Percentiles rank a stretch among this genome's conserved stretches.
These are phyloP conservation scores for Allium cepa DNA, from an alignment of 106 monocot species.

Conservation along the genomic window DNA sequence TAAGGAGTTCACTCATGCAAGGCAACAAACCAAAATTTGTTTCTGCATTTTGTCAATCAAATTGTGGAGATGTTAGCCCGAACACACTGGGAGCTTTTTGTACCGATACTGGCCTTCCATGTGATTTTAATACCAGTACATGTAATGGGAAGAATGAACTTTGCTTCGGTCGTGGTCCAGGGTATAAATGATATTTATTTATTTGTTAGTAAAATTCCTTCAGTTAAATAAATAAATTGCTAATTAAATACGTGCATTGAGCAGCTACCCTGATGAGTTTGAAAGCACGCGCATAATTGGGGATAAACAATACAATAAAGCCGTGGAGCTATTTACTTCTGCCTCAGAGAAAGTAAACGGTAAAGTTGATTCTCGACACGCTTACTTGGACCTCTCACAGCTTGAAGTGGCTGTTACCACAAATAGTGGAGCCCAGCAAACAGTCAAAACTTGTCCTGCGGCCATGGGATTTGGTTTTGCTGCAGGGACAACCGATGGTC, in stretches of 20 bases:
- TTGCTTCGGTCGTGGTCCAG: slow-evolving; percentile 89
- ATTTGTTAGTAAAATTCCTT: slow-evolving; percentile 3
- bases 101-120: slow-evolving; percentile 70
- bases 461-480: slow-evolving; percentile 96
- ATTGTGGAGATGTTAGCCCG: slow-evolving; percentile 96
- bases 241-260: too few species aligned
- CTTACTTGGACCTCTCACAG: slow-evolving; percentile 72
- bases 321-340: slow-evolving; percentile 61
- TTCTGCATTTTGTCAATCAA: slow-evolving; percentile 88
- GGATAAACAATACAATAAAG: slow-evolving; percentile 67
- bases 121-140: slow-evolving; percentile 94
- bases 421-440: slow-evolving; percentile 23
- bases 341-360: slow-evolving; percentile 71
- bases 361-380: slow-evolving; percentile 68
- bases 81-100: slow-evolving; percentile 89
- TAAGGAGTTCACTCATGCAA: slow-evolving; percentile 42
- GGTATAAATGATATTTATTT: slow-evolving; percentile 27
- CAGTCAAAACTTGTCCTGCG: slow-evolving; percentile 77
- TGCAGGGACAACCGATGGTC: slow-evolving; percentile 95
- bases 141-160: slow-evolving; percentile 94
- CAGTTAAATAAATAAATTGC: background rate
- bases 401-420: slow-evolving; percentile 45
- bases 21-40: slow-evolving; percentile 57
- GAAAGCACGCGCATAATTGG: slow-evolving; percentile 88
- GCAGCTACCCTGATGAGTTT: slow-evolving; percentile 90